Percentiles rank a stretch among this genome's conserved stretches.
phyloP scores from a whole-genome alignment of 441 rosid genomes.

The Manihot esculenta region DNA sequence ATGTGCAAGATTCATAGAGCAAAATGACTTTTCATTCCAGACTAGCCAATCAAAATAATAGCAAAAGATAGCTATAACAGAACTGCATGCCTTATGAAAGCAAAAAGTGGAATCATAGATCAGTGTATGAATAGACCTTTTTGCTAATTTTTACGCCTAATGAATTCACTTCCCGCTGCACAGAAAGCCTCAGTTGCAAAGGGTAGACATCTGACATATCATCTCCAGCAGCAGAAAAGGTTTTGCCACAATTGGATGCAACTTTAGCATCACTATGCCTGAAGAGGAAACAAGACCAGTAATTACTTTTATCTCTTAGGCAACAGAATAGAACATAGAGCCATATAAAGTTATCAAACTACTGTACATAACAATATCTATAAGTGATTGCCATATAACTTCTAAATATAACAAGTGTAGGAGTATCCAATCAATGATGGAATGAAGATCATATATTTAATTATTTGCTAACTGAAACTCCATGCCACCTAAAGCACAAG shows the following conservation, averaged over 20 bases:
- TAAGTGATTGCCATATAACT: not conserved
- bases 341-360: constrained; percentile 1
- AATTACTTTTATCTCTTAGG: constrained; percentile 12
- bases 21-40: not conserved
- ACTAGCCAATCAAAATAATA: not conserved
- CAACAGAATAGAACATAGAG: not conserved
- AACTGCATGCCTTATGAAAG: constrained; percentile 16
- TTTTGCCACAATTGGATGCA: constrained; percentile 60
- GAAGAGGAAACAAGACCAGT: constrained; percentile 25
- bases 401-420: not conserved
- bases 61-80: not conserved
- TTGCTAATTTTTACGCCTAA: constrained; percentile 87
- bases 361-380: not conserved
- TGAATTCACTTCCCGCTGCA: constrained; percentile 60
- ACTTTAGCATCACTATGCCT: constrained; percentile 83
- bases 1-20: not conserved
- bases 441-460: not conserved
- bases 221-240: constrained; percentile 78
- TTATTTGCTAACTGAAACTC: not conserved
- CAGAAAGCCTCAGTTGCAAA: constrained; percentile 77
- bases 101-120: constrained; percentile 23
- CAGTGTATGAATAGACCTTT: constrained; percentile 52
- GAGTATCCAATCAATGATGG: too few species aligned
- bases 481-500: not conserved
- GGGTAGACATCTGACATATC: constrained; percentile 97